These are phyloP conservation scores for Calonectria pseudoturangicola DNA, from an alignment of 2,329 filamentous ascomycete genomes.

Conservation along the genomic window DNA sequence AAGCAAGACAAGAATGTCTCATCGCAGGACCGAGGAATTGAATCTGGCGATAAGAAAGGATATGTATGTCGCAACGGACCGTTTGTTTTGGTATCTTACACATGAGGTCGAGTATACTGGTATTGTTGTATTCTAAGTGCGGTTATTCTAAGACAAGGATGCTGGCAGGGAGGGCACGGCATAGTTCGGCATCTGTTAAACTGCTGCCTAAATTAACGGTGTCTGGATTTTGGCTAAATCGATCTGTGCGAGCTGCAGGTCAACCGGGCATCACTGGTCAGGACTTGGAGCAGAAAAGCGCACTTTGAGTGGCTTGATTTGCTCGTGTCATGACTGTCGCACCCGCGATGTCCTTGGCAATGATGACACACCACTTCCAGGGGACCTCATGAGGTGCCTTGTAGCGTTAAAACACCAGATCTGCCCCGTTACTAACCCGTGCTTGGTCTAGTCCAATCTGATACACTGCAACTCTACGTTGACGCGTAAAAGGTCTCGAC, in stretches of 20 bases:
- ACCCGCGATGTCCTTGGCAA: neutral
- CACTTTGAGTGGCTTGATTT: neutral
- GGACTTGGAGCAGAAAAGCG: neutral
- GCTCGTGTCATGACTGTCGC: neutral
- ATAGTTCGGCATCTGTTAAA: conserved; percentile 10
- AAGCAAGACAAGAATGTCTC: neutral
- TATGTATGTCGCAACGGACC: neutral
- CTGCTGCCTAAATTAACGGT: conserved; percentile 1
- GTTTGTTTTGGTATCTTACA: too few species aligned
- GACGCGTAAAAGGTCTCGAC: neutral
- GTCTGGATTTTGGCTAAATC: conserved; percentile 15
- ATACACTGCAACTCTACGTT: neutral
- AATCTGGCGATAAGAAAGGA: neutral
- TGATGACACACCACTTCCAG: neutral
- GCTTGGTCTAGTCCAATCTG: neutral
- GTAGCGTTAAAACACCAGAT: neutral
- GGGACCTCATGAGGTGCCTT: neutral
- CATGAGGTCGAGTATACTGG: too few species aligned
- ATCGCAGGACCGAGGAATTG: neutral
- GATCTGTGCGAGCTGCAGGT: conserved; percentile 15
- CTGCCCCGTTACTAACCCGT: too few species aligned
- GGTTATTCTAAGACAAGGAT: neutral
- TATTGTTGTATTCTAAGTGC: neutral
- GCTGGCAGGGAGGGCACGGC: neutral
- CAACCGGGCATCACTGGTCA: neutral